Evolutionary conservation across 352 stramenopile genomes (phyloP).

Genomic region (Lagenidium sp.): DNA sequence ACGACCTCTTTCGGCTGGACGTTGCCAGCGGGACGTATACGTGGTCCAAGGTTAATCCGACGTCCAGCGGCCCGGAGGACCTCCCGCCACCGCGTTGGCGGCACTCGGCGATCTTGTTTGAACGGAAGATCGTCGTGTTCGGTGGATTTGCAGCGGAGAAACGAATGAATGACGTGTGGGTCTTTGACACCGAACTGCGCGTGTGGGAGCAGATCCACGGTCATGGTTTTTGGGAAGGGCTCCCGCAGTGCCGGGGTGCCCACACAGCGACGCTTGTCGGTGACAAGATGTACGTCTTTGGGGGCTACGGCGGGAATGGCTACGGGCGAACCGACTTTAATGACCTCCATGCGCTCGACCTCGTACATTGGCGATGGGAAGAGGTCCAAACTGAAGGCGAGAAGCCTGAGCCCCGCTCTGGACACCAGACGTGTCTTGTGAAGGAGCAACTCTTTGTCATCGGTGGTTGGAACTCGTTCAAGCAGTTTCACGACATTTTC

Average conservation of each 20-base stretch:
- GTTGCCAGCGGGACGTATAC: constrained; percentile 76
- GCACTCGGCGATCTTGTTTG: constrained; percentile 72
- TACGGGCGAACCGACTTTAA: constrained; percentile 94
- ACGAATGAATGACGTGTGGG: constrained; percentile 95
- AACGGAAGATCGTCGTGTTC: constrained; percentile 90
- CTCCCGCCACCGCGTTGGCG: constrained; percentile 69
- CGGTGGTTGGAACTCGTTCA: constrained; percentile 93
- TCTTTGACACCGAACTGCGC: constrained; percentile 91
- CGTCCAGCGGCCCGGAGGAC: constrained; percentile 33
- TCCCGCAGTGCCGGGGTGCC: constrained; percentile 86
- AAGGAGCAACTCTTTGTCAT: constrained; percentile 91
- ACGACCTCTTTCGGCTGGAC: constrained; percentile 93
- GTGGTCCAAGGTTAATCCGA: constrained; percentile 54
- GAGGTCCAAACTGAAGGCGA: constrained; percentile 81
- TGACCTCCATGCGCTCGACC: constrained; percentile 89
- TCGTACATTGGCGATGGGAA: constrained; percentile 89
- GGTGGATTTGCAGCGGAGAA: constrained; percentile 91
- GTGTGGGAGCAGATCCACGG: constrained; percentile 90
- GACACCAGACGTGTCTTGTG: constrained; percentile 89
- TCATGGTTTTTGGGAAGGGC: constrained; percentile 82
- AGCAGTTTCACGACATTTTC: constrained; percentile 96
- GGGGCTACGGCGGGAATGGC: constrained; percentile 94
- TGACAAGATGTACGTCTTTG: constrained; percentile 92
- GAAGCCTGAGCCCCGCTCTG: constrained; percentile 87
- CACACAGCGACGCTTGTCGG: constrained; percentile 87